Percentiles rank a stretch among this genome's conserved stretches.
phyloP scores from a whole-genome alignment of 495 filamentous ascomycete species.

The Xylaria intraflava region DNA sequence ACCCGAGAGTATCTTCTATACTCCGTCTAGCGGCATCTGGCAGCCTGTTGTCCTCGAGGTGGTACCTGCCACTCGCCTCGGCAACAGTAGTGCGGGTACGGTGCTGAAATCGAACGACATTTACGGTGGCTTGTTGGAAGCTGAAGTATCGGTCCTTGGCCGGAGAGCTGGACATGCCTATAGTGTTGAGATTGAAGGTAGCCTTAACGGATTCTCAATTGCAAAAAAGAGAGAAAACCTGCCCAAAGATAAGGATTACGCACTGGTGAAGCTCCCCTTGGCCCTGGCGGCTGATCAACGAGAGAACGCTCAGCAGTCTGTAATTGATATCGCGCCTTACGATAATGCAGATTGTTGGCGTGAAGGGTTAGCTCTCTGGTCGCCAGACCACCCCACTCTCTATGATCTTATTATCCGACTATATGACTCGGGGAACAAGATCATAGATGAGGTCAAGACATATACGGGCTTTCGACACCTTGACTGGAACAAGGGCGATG shows the following conservation, averaged over 20 bases:
- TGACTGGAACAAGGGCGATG: slow-evolving; percentile 41
- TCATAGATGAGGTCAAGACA: slow-evolving; percentile 45
- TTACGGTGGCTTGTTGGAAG: slow-evolving; percentile 18
- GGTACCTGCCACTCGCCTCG: slow-evolving; percentile 36
- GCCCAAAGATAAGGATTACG: slow-evolving; percentile 31
- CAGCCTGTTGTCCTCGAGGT: slow-evolving; percentile 57
- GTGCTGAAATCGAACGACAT: slow-evolving; percentile 27
- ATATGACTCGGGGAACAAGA: slow-evolving; percentile 26
- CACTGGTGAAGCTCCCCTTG: slow-evolving; percentile 42
- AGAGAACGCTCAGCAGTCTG: slow-evolving; percentile 14
- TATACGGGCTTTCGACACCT: slow-evolving; percentile 56
- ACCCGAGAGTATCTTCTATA: slow-evolving; percentile 58
- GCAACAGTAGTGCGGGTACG: slow-evolving; percentile 26
- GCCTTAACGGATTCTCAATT: slow-evolving; percentile 20
- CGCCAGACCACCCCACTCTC: slow-evolving; percentile 47
- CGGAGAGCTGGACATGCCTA: slow-evolving; percentile 23
- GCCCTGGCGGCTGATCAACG: slow-evolving; percentile 33
- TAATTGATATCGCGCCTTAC: slow-evolving; percentile 14
- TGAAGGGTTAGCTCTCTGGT: slow-evolving; percentile 41
- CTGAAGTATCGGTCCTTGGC: slow-evolving; percentile 20
- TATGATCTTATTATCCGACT: slow-evolving; percentile 48
- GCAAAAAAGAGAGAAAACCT: slow-evolving; percentile 29
- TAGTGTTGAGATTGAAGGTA: slow-evolving; percentile 27
- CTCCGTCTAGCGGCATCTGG: slow-evolving; percentile 57
- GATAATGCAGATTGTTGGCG: slow-evolving; percentile 21